Percentiles rank a stretch among this genome's conserved stretches.
Evolutionary conservation across 345 rosid species (phyloP).

Genomic region (Gossypium thurberi): DNA sequence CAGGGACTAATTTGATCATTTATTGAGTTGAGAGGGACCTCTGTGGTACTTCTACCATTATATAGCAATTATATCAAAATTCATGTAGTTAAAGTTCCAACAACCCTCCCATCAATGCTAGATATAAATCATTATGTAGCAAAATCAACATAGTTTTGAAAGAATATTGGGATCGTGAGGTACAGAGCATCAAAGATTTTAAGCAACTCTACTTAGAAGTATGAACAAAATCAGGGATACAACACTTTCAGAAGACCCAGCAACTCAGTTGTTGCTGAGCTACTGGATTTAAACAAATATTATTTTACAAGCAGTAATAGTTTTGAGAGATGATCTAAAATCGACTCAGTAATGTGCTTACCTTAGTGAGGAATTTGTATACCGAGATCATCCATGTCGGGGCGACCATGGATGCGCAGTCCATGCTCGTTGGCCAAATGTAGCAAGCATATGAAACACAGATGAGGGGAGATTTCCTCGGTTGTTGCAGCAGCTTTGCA

Average conservation of each 20-base stretch:
- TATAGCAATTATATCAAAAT: neutral
- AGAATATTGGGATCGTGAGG: neutral
- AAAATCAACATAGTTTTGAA: neutral
- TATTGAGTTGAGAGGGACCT: no score
- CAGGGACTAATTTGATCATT: no score
- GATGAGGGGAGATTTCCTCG: conserved; percentile 77
- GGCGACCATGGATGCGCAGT: conserved; percentile 46
- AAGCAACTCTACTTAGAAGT: neutral
- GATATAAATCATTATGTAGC: neutral
- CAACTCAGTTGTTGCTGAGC: neutral
- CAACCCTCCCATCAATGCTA: neutral
- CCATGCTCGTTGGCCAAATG: conserved; percentile 95
- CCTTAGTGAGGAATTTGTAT: conserved; percentile 32
- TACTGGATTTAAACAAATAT: neutral
- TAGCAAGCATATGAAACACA: conserved; percentile 82
- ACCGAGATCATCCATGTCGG: conserved; percentile 58
- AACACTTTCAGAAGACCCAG: neutral
- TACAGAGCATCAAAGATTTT: neutral
- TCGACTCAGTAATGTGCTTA: neutral
- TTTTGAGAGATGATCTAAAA: neutral
- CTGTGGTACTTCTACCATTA: no score
- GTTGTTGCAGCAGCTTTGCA: conserved; percentile 62
- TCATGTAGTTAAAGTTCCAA: neutral
- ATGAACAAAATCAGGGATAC: neutral
- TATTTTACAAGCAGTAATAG: conserved; percentile 1